phyloP scores from a whole-genome alignment of 129 eudicot genomes.

The Artemisia annua region DNA sequence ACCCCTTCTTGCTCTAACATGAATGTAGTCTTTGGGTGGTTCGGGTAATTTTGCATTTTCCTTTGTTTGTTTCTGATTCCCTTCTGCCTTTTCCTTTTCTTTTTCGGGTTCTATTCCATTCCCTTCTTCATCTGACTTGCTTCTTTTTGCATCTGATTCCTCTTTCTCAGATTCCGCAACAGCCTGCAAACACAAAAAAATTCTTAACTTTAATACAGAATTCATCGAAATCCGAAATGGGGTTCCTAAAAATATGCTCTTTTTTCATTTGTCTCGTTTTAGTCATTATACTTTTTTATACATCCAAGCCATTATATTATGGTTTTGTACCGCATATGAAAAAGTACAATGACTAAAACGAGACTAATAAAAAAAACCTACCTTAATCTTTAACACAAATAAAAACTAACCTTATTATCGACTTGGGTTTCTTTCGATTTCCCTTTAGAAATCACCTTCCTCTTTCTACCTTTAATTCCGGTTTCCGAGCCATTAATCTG shows the following conservation, averaged over 20 bases:
- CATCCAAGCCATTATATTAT: too few species aligned
- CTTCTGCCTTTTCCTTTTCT: constrained; percentile 24
- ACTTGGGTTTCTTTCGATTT: constrained; percentile 55
- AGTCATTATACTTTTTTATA: too few species aligned
- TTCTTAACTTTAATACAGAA: constrained; percentile 13
- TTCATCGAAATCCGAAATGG: constrained; percentile 1
- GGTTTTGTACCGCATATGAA: too few species aligned
- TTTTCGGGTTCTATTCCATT: constrained; percentile 31
- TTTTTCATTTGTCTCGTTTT: too few species aligned
- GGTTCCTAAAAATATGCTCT: not conserved
- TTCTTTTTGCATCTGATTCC: constrained; percentile 77
- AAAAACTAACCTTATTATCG: constrained; percentile 44
- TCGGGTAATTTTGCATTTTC: constrained; percentile 58
- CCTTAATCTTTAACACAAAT: too few species aligned
- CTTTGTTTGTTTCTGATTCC: constrained; percentile 46
- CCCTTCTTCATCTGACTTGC: constrained; percentile 54
- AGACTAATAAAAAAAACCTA: too few species aligned
- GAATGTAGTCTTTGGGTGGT: constrained; percentile 92
- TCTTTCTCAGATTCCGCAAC: constrained; percentile 39
- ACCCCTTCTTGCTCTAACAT: constrained; percentile 97
- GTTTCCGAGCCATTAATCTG: constrained; percentile 56
- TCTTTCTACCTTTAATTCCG: constrained; percentile 56
- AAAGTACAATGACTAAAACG: too few species aligned
- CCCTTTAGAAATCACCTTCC: constrained; percentile 62
- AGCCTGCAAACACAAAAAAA: constrained; percentile 35